Base-by-base conservation (phyloP, 371 early-diverging fungal genomes). In the Funneliformis caledonium region DNA sequence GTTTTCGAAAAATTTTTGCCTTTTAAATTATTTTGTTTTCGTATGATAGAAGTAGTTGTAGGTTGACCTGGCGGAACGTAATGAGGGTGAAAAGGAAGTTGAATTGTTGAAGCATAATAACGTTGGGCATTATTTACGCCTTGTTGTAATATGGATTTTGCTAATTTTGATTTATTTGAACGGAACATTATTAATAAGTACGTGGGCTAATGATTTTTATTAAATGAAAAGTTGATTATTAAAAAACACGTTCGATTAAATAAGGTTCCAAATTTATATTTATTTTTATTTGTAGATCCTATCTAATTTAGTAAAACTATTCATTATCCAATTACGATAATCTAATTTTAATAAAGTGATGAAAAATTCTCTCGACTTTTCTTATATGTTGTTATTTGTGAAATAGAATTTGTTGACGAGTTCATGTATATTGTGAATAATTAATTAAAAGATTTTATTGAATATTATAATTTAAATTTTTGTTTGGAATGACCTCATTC, bases 1-100 rank as follows among this genome's bases (percentile, higher is more conserved):
- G 47, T 70, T 70, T 50, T 72, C 26, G 26, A 72, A 31, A 47
- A 4, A 33, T 48, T 70, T 43, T 47, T 70, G 7, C 8, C 50
- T 50, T 6, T 31, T 16, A 3, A 43, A 11, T 47, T 48, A 1
- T 22, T 22, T 48, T 72, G 26, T 50, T 48, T 10, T 31, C 50
- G 26, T 16, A 22, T 47, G 12, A 6, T 26, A 10, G 64, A 62
- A 26, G 64, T 31, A 8, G 64, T 26, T 62, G 64, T 62, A 26
- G 72, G 72, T 52, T 72, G 72, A 50, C 72, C 72, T 31, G 72
- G 72, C 26, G 72, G 72, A 9, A 72, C 72, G 31, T 72, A 72
- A 50, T 72, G 72, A 11, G 72, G 72, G 33, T 72, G 72, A 48
- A 72, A 72, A 72, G 72, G 72, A 31, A 72, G 22, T 50, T 72